Evolutionary conservation across 441 rosid genomes (phyloP).

Genomic region (Aleurites moluccanus): DNA sequence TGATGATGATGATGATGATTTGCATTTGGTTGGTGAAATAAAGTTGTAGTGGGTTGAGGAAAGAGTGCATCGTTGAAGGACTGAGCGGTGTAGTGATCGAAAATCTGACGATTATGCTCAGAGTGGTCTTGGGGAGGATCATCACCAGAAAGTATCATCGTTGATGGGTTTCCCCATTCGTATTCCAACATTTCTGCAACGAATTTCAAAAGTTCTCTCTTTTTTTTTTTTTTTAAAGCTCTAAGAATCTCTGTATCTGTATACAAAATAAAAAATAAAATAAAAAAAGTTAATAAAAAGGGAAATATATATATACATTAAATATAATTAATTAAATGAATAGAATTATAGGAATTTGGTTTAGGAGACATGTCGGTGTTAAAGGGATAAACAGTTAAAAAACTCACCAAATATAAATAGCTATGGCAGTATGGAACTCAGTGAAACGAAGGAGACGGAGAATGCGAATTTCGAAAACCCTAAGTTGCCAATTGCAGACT

Average conservation of each 20-base stretch:
- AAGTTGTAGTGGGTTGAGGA: constrained; percentile 25
- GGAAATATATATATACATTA: neutral
- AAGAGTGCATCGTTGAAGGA: constrained; percentile 33
- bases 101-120: constrained; percentile 50
- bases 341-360: neutral
- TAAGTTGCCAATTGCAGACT: constrained; percentile 38
- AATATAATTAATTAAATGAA: no score
- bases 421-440: constrained; percentile 33
- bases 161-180: constrained; percentile 80
- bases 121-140: constrained; percentile 38
- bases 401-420: constrained; percentile 20
- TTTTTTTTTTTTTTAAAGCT: neutral
- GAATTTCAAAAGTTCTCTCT: neutral
- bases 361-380: constrained; percentile 2
- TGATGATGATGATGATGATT: constrained; percentile 27
- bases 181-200: constrained; percentile 65
- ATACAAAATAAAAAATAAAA: neutral
- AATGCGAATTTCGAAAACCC: constrained; percentile 40
- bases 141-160: constrained; percentile 47
- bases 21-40: constrained; percentile 31
- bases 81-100: constrained; percentile 39
- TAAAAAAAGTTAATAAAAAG: neutral
- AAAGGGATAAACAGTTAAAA: neutral
- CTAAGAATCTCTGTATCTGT: neutral
- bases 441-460: constrained; percentile 7